A percentile compares a stretch with the other conserved stretches of the same genome.
Evolutionary conservation across 371 early-diverging fungal genomes (phyloP).

Genomic region (Mucor ambiguus): DNA sequence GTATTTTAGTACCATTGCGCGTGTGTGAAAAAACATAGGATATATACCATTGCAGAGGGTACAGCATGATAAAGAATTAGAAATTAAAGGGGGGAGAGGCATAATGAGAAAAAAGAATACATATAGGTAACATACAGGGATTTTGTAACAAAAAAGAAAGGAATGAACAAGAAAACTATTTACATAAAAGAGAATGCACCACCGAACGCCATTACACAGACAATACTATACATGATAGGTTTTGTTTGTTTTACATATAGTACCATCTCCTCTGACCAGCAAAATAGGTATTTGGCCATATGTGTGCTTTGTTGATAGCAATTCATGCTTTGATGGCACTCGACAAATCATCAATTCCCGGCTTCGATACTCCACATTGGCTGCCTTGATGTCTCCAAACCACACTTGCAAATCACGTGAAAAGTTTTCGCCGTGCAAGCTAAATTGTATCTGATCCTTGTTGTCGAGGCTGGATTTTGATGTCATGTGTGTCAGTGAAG

Average conservation of each 20-base stretch:
- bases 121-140: neutral
- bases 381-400: constrained; percentile 59
- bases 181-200: neutral
- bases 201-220: neutral
- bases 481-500: constrained; percentile 4
- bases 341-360: constrained; percentile 38
- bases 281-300: constrained; percentile 40
- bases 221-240: constrained; percentile 23
- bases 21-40: neutral
- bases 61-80: neutral
- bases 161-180: neutral
- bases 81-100: neutral
- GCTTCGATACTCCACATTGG: constrained; percentile 39
- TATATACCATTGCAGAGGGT: neutral
- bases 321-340: constrained; percentile 35
- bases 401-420: constrained; percentile 68
- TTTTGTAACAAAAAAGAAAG: neutral
- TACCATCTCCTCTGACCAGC: constrained; percentile 43
- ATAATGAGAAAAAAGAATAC: neutral
- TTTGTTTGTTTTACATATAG: constrained; percentile 47
- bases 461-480: constrained; percentile 1
- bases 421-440: constrained; percentile 61
- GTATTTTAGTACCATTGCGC: neutral
- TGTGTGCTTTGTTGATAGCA: constrained; percentile 27
- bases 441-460: constrained; percentile 10